phyloP scores from a whole-genome alignment of 2,329 filamentous ascomycete species.

The Ceratocystiopsis minuta region DNA sequence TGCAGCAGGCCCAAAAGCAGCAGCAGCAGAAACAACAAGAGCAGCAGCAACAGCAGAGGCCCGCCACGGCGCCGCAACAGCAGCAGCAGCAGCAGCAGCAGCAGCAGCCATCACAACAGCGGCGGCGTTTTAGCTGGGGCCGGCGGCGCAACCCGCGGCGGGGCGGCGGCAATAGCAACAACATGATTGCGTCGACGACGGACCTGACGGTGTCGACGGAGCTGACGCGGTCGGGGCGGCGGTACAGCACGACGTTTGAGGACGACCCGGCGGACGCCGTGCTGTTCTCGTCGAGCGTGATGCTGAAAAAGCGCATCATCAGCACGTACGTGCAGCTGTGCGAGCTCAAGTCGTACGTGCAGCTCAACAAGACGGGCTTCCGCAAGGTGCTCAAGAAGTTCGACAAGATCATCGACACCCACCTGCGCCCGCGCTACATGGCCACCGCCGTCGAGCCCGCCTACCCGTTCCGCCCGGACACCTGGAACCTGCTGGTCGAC shows the following conservation, averaged over 20 bases:
- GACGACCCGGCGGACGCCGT: constrained; percentile 64
- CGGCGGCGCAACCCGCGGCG: background rate
- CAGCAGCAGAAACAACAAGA: too few relatives aligned
- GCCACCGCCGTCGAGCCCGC: constrained; percentile 54
- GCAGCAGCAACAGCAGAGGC: too few relatives aligned
- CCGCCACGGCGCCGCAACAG: too few relatives aligned
- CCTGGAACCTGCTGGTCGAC: constrained; percentile 50
- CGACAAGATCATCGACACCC: constrained; percentile 82
- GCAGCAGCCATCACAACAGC: constrained; percentile 9
- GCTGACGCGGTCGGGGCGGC: constrained; percentile 31
- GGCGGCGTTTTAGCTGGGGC: constrained; percentile 20
- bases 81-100: constrained; percentile 5
- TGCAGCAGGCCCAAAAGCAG: background rate
- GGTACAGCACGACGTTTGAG: constrained; percentile 52
- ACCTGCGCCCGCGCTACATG: constrained; percentile 63
- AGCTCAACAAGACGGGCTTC: constrained; percentile 93
- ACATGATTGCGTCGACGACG: constrained; percentile 23
- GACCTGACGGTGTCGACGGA: constrained; percentile 48
- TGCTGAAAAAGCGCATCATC: constrained; percentile 80
- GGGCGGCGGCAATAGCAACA: constrained; percentile 8
- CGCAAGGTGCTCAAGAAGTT: constrained; percentile 95
- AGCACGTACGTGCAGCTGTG: constrained; percentile 81
- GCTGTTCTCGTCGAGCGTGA: constrained; percentile 50
- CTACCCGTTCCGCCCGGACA: constrained; percentile 62
- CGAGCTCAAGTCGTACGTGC: constrained; percentile 87